Percentiles rank a stretch among this genome's conserved stretches.
phyloP scores from a whole-genome alignment of 306 rosid species.

The Cicer judaicum region DNA sequence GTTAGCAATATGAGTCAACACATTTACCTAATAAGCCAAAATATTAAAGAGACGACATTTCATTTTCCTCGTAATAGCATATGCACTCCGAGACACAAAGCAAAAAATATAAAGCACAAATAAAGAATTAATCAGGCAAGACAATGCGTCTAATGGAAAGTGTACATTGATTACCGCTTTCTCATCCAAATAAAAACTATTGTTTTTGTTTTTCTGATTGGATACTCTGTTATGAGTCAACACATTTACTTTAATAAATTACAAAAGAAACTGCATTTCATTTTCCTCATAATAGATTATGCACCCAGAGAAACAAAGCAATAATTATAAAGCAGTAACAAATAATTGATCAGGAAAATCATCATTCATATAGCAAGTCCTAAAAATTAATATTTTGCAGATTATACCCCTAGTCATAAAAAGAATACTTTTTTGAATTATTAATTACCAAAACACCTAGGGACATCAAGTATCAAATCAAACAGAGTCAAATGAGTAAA shows the following conservation, averaged over 20 bases:
- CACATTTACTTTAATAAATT: conserved; percentile 66
- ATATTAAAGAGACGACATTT: background rate
- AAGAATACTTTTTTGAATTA: background rate
- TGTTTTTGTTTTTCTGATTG: no score
- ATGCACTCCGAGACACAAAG: background rate
- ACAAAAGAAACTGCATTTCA: background rate
- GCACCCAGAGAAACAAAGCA: background rate
- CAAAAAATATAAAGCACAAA: background rate
- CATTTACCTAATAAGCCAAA: conserved; percentile 63
- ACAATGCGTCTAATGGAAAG: background rate
- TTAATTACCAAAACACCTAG: conserved; percentile 11
- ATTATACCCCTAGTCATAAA: conserved; percentile 4
- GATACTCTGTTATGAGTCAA: conserved; percentile 55
- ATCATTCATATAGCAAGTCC: conserved; percentile 9
- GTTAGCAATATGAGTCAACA: conserved; percentile 72
- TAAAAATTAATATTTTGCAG: background rate
- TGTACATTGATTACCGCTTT: conserved; percentile 29
- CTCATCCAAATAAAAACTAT: background rate
- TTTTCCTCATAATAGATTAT: conserved; percentile 3
- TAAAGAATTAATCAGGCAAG: background rate
- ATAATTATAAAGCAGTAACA: background rate
- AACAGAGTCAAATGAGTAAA: background rate
- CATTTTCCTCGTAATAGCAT: background rate
- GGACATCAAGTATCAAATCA: background rate
- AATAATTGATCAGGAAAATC: background rate